A percentile compares a stretch with the other conserved stretches of the same genome.
These are phyloP conservation scores for Xylariaceae sp. DNA, from an alignment of 2,329 filamentous ascomycete genomes.

Conservation along the genomic window DNA sequence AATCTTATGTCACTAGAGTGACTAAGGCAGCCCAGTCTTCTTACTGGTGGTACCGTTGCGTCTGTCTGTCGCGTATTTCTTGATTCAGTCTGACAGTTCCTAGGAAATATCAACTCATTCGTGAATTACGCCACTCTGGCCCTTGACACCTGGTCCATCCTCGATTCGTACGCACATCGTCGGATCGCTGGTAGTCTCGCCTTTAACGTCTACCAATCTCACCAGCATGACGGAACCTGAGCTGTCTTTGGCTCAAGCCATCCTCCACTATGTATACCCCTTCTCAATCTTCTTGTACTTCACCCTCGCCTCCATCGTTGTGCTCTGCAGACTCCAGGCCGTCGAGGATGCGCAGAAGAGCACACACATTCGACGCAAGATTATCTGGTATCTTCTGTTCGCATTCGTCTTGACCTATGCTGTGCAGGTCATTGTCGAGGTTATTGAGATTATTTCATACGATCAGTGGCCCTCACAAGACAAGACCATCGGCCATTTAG, in stretches of 20 bases:
- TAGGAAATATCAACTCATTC: no score
- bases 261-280: conserved; percentile 57
- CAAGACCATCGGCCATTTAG: conserved; percentile 52
- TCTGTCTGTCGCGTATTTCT: no score
- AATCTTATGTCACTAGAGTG: no score
- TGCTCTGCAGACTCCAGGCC: conserved; percentile 50
- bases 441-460: conserved; percentile 30
- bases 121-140: no score
- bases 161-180: no score
- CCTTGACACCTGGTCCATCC: no score
- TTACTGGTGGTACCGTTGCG: no score
- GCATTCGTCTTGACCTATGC: conserved; percentile 42
- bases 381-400: conserved; percentile 40
- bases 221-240: no score
- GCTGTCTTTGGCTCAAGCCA: not conserved
- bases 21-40: no score
- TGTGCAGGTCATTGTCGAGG: conserved; percentile 40
- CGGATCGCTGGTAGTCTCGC: no score
- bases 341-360: conserved; percentile 29
- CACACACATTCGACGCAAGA: conserved; percentile 35
- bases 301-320: conserved; percentile 43
- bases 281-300: conserved; percentile 55
- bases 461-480: conserved; percentile 40
- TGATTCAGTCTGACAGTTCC: no score
- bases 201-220: no score